These are phyloP conservation scores for Acanthamoeba culbertsoni DNA, from an alignment of 208 protist species.

Conservation along the genomic window DNA sequence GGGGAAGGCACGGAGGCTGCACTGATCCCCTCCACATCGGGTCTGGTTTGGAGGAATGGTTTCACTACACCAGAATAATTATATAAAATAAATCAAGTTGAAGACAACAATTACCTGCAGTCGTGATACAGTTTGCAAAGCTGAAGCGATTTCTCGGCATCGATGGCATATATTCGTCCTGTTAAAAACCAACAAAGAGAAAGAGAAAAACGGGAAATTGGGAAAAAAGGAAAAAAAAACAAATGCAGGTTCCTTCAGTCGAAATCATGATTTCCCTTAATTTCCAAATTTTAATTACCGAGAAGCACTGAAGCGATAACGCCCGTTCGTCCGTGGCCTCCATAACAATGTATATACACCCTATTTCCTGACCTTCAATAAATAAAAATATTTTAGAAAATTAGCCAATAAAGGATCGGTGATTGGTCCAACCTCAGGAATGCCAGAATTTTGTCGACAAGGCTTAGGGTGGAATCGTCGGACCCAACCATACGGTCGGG, in stretches of 20 bases:
- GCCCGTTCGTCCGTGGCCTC: slow-evolving; percentile 4
- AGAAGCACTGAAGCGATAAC: slow-evolving; percentile 14
- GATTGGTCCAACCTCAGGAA: neutral
- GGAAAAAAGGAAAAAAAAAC: neutral
- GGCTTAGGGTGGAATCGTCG: neutral
- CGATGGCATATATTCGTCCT: neutral
- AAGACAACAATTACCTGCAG: neutral
- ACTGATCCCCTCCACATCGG: slow-evolving; percentile 32
- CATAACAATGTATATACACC: slow-evolving; percentile 33
- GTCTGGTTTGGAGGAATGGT: neutral
- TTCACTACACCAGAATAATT: neutral
- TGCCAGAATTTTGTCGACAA: neutral
- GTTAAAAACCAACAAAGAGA: neutral
- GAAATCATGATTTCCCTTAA: no score
- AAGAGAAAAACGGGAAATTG: neutral
- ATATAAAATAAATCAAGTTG: neutral
- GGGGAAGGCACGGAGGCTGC: neutral
- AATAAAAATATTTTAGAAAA: neutral
- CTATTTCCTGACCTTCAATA: neutral
- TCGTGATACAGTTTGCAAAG: slow-evolving; percentile 43
- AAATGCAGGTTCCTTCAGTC: neutral
- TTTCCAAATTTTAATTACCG: no score
- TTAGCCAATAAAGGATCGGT: neutral
- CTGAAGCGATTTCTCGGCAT: neutral
- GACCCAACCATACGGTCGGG: neutral